phyloP scores from a whole-genome alignment of 2,329 filamentous ascomycete genomes.

The Pseudogymnoascus verrucosus region DNA sequence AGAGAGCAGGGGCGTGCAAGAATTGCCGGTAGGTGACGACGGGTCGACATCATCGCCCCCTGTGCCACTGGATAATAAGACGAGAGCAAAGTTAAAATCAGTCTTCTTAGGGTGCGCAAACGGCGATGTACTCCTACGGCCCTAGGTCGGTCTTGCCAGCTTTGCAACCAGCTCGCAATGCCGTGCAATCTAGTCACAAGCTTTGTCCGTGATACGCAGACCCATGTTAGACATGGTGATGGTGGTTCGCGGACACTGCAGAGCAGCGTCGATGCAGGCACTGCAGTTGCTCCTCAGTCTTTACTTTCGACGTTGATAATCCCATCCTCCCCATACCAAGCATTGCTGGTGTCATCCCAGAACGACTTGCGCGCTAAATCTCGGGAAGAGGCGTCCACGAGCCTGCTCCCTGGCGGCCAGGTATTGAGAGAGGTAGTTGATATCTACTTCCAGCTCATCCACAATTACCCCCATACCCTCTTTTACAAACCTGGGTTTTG shows the following conservation, averaged over 20 bases:
- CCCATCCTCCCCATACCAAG: not conserved
- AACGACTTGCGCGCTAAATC: not conserved
- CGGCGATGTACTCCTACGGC: not conserved
- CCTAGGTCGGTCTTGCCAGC: not conserved
- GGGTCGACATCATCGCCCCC: not conserved
- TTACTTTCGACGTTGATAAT: not conserved
- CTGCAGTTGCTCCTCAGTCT: not conserved
- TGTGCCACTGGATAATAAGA: not conserved
- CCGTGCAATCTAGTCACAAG: conserved; percentile 8
- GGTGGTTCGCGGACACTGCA: not conserved
- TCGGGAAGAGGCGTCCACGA: not conserved
- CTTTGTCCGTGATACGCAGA: not conserved
- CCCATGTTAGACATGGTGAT: not conserved
- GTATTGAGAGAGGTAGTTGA: not conserved
- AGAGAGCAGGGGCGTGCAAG: conserved; percentile 12
- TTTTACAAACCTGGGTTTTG: not conserved
- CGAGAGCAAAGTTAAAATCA: not conserved
- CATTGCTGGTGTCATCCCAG: not conserved
- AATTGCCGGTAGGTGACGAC: conserved; percentile 12
- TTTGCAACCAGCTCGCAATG: conserved; percentile 8
- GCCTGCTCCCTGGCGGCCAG: not conserved
- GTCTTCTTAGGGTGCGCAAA: conserved; percentile 1
- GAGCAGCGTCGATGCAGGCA: not conserved
- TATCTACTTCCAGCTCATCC: conserved; percentile 2
- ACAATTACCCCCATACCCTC: not conserved